Conservation (phyloP, 495 filamentous ascomycete species). For the Hyaloscypha bicolor region DNA sequence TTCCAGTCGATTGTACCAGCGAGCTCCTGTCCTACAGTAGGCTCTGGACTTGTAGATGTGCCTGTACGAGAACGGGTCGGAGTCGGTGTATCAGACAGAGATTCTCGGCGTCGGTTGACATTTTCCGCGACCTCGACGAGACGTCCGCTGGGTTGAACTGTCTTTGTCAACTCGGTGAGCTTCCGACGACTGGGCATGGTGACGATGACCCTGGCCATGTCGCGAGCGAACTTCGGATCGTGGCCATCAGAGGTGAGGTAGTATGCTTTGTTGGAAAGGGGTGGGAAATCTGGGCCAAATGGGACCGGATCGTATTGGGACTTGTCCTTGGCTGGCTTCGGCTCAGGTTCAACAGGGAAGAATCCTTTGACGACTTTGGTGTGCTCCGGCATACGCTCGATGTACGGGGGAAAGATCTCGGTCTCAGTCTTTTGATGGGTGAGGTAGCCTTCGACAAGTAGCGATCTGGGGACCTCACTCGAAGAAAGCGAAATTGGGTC, state of each 20-base stretch:
- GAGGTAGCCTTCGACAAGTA: not conserved
- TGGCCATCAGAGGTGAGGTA: not conserved
- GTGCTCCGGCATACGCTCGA: not conserved
- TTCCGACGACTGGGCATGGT: not conserved
- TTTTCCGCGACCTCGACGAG: not conserved
- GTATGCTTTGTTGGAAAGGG: slow-evolving; percentile 2
- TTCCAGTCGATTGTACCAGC: slow-evolving; percentile 1
- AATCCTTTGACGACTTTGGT: not conserved
- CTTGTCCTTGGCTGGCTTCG: not conserved
- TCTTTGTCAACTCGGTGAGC: not conserved
- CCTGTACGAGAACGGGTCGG: not conserved
- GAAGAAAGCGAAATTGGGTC: not conserved
- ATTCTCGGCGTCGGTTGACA: not conserved
- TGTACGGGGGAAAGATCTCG: not conserved
- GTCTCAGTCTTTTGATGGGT: not conserved
- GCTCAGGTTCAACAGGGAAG: not conserved
- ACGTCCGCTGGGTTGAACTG: not conserved
- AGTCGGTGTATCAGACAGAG: not conserved
- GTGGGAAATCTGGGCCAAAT: not conserved
- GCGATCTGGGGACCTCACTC: not conserved
- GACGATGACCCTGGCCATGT: not conserved
- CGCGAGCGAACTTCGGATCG: not conserved
- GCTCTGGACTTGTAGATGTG: not conserved
- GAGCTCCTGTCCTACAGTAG: not conserved
- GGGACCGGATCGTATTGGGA: not conserved